These are phyloP conservation scores for Candida bentonensis DNA, from an alignment of 805 yeast genomes.

Conservation along the genomic window DNA sequence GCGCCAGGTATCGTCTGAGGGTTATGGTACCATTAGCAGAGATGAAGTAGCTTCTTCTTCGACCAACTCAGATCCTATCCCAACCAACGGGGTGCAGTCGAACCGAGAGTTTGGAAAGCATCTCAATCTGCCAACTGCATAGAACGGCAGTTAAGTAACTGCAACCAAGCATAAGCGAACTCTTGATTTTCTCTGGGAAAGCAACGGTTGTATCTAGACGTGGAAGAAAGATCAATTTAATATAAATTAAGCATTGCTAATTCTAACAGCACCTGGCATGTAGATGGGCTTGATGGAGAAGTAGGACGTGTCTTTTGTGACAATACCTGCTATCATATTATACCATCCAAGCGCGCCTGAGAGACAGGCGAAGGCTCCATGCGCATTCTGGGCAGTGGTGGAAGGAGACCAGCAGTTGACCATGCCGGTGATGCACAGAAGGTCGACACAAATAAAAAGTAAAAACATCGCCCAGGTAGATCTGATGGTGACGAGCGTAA, in stretches of 20 bases:
- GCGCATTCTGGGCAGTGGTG: constrained; percentile 31
- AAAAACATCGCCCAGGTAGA: constrained; percentile 52
- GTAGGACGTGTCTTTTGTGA: constrained; percentile 52
- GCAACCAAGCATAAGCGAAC: no score
- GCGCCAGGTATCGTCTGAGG: constrained; percentile 2
- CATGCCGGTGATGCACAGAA: constrained; percentile 32
- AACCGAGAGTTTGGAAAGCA: constrained; percentile 19
- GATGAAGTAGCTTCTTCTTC: constrained; percentile 1
- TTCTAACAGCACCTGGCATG: constrained; percentile 29
- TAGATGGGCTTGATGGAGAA: constrained; percentile 34
- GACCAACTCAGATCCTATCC: constrained; percentile 11
- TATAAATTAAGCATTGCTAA: not conserved
- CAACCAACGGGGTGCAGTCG: constrained; percentile 13
- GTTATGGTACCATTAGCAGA: not conserved
- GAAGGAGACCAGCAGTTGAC: constrained; percentile 5
- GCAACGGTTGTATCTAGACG: no score
- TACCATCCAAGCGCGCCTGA: constrained; percentile 54
- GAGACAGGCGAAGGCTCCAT: constrained; percentile 51
- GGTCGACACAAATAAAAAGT: constrained; percentile 38
- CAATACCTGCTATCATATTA: constrained; percentile 57
- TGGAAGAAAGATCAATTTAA: not conserved
- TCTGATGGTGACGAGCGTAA: constrained; percentile 41
- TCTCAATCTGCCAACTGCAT: constrained; percentile 11
- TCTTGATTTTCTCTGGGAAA: no score
- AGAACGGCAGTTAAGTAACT: no score